Evolutionary conservation across 768 basidiomycete species (phyloP).

Genomic region (Neoboletus subvelutipes): DNA sequence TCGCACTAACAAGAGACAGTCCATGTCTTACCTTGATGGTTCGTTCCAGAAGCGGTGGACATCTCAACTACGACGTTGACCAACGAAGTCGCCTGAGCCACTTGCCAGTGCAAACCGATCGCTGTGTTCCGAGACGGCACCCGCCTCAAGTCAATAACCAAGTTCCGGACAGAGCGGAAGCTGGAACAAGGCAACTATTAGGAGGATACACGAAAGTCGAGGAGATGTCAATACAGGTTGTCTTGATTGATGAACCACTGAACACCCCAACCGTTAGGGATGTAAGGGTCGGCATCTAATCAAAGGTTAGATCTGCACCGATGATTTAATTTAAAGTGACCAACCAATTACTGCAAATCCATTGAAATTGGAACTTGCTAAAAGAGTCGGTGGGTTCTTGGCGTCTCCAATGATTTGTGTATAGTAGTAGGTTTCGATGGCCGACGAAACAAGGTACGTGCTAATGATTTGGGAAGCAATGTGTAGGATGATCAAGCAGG

Average conservation of each 20-base stretch:
- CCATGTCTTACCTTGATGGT: slow-evolving; percentile 54
- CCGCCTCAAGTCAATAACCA: slow-evolving; percentile 56
- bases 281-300: slow-evolving; percentile 69
- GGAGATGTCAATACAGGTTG: slow-evolving; percentile 52
- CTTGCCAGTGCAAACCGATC: slow-evolving; percentile 78
- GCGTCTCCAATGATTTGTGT: no score
- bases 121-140: slow-evolving; percentile 50
- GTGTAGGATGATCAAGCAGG: background rate
- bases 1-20: background rate
- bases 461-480: slow-evolving; percentile 8
- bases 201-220: background rate
- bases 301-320: background rate
- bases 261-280: slow-evolving; percentile 51
- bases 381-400: slow-evolving; percentile 32
- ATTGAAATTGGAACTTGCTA: slow-evolving; percentile 30
- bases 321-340: background rate
- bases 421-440: no score
- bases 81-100: slow-evolving; percentile 71
- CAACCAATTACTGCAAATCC: slow-evolving; percentile 36
- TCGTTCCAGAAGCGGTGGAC: slow-evolving; percentile 56
- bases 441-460: no score
- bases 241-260: slow-evolving; percentile 59
- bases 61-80: slow-evolving; percentile 67
- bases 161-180: slow-evolving; percentile 67
- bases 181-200: slow-evolving; percentile 29